A percentile compares a stretch with the other conserved stretches of the same genome.
These are phyloP conservation scores for Protomyces gravidus DNA, from an alignment of 1,139 yeast genomes.

Conservation along the genomic window DNA sequence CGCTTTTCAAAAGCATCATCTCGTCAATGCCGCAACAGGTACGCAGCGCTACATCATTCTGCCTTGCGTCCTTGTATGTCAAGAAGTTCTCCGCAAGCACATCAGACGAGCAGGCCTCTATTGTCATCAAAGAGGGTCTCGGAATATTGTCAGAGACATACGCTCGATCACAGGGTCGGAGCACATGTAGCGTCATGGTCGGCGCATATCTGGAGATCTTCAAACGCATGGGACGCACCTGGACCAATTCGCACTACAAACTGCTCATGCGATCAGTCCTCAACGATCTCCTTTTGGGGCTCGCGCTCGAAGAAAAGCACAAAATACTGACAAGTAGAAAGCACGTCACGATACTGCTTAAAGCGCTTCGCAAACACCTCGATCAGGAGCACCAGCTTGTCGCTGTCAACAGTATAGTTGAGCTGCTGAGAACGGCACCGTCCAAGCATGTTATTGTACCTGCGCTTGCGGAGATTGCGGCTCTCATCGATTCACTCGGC, in stretches of 20 bases:
- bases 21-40: conserved; percentile 33
- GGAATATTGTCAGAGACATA: not conserved
- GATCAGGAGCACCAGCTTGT: conserved; percentile 41
- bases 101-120: not conserved
- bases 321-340: conserved; percentile 36
- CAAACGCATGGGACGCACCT: conserved; percentile 33
- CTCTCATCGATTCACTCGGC: conserved; percentile 38
- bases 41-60: conserved; percentile 39
- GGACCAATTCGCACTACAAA: conserved; percentile 37
- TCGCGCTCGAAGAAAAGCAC: conserved; percentile 34
- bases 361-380: conserved; percentile 38
- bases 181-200: conserved; percentile 31
- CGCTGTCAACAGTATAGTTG: conserved; percentile 37
- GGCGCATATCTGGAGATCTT: conserved; percentile 38
- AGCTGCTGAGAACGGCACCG: conserved; percentile 38
- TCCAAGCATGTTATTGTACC: conserved; percentile 37
- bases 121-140: not conserved
- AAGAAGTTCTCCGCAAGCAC: conserved; percentile 34
- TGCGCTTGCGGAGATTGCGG: conserved; percentile 37
- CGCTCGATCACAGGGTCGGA: not conserved
- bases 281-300: conserved; percentile 34
- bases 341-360: conserved; percentile 38
- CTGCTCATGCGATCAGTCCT: conserved; percentile 37
- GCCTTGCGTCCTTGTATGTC: conserved; percentile 32
- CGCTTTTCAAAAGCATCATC: conserved; percentile 6